These are phyloP conservation scores for Phyllachora maydis DNA, from an alignment of 2,329 filamentous ascomycete genomes.

Conservation along the genomic window DNA sequence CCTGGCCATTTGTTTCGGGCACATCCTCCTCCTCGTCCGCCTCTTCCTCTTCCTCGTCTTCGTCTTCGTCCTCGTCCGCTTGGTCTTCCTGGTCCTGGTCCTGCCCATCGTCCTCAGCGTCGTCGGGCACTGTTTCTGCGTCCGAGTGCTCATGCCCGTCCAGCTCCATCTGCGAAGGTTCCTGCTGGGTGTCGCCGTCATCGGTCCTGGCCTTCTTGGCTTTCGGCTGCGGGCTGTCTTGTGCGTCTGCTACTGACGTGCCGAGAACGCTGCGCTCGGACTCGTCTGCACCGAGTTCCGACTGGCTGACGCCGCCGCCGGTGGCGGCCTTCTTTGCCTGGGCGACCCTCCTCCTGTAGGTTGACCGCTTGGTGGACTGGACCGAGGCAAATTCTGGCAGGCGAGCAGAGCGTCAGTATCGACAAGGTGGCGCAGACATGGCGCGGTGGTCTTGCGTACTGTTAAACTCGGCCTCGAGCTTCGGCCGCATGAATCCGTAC, in stretches of 20 bases:
- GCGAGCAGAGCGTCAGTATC: neutral
- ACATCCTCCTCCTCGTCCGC: constrained; percentile 20
- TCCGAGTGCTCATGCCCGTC: constrained; percentile 17
- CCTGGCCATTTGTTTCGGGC: no score
- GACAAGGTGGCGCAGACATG: constrained; percentile 1
- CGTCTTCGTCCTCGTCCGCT: constrained; percentile 25
- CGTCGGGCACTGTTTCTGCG: constrained; percentile 9
- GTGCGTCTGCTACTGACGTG: no score
- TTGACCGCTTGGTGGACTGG: constrained; percentile 54
- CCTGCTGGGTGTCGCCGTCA: constrained; percentile 13
- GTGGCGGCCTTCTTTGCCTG: constrained; percentile 31
- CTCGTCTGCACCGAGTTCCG: no score
- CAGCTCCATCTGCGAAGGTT: no score
- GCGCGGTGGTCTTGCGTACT: constrained; percentile 25
- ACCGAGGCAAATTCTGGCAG: constrained; percentile 47
- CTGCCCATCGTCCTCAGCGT: constrained; percentile 13
- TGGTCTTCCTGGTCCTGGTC: constrained; percentile 17
- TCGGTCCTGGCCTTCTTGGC: constrained; percentile 18
- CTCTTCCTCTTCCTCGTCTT: constrained; percentile 19
- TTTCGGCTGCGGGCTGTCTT: no score
- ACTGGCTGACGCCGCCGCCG: constrained; percentile 7
- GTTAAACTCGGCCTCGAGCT: constrained; percentile 55
- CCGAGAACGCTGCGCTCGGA: no score
- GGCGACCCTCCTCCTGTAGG: constrained; percentile 48
- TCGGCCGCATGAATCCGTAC: constrained; percentile 47